These are phyloP conservation scores for Phytophthora macrochlamydospora DNA, from an alignment of 352 stramenopile species.

Conservation along the genomic window DNA sequence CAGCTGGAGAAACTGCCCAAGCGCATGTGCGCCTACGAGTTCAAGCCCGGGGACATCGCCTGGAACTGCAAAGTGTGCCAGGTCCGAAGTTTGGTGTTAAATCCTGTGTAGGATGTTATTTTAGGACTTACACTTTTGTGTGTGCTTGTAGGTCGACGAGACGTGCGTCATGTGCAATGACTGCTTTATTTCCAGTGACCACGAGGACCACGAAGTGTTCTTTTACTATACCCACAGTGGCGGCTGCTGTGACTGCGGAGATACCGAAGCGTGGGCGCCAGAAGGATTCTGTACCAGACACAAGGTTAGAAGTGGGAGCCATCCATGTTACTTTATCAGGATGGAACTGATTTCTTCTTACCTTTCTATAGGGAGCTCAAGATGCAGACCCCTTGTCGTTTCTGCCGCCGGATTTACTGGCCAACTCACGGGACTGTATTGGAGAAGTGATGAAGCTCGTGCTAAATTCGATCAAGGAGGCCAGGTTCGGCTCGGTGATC, in stretches of 20 bases:
- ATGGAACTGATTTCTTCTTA: slow-evolving; percentile 1
- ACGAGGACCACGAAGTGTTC: slow-evolving; percentile 94
- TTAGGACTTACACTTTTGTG: too few species aligned
- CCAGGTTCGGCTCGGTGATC: slow-evolving; percentile 60
- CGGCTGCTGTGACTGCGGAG: slow-evolving; percentile 98
- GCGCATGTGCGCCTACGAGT: slow-evolving; percentile 93
- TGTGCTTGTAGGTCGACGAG: slow-evolving; percentile 87
- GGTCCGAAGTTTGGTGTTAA: slow-evolving; percentile 15
- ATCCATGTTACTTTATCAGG: background rate
- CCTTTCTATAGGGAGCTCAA: slow-evolving; percentile 59
- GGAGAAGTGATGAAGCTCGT: slow-evolving; percentile 73
- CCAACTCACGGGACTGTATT: slow-evolving; percentile 66
- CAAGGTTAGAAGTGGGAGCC: slow-evolving; percentile 52
- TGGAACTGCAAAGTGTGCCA: slow-evolving; percentile 95
- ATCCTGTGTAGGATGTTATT: too few species aligned
- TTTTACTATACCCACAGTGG: slow-evolving; percentile 95
- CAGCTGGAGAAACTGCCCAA: slow-evolving; percentile 74
- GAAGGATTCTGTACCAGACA: slow-evolving; percentile 95
- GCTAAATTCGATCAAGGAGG: slow-evolving; percentile 67
- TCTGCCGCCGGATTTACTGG: slow-evolving; percentile 56
- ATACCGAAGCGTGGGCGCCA: slow-evolving; percentile 95
- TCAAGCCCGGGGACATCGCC: slow-evolving; percentile 96
- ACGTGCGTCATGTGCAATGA: slow-evolving; percentile 98
- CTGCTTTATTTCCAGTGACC: slow-evolving; percentile 95
- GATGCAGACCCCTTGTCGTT: slow-evolving; percentile 69